These are phyloP conservation scores for Barbarea vulgaris DNA, from an alignment of 345 rosid genomes.

Conservation along the genomic window DNA sequence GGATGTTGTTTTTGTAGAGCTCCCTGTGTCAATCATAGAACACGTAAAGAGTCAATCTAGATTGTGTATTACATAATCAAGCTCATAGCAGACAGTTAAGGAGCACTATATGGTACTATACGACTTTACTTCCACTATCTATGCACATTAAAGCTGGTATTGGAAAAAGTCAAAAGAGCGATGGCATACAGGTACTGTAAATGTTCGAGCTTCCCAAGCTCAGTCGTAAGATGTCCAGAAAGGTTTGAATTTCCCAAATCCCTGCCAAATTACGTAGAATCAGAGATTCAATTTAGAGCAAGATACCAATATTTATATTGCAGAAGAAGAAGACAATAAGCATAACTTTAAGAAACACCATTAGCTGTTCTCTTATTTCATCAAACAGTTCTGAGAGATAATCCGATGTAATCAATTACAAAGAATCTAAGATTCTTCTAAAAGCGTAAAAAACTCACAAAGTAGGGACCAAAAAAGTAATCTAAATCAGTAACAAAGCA, in stretches of 20 bases:
- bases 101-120: background rate
- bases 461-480: conserved; percentile 27
- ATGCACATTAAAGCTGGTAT: background rate
- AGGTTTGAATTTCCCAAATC: conserved; percentile 93
- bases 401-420: conserved; percentile 1
- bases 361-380: background rate
- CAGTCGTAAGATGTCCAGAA: conserved; percentile 85
- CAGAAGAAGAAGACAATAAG: background rate
- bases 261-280: conserved; percentile 47
- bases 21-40: conserved; percentile 54
- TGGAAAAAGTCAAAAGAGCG: conserved; percentile 13
- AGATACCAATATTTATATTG: background rate
- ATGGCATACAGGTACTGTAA: conserved; percentile 81
- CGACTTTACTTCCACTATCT: conserved; percentile 4
- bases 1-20: conserved; percentile 88
- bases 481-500: conserved; percentile 11
- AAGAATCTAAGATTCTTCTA: conserved; percentile 10
- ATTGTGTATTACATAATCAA: conserved; percentile 6
- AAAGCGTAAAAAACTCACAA: conserved; percentile 21
- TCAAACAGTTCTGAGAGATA: conserved; percentile 21
- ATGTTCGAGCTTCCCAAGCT: conserved; percentile 86
- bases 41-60: conserved; percentile 4
- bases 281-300: conserved; percentile 11
- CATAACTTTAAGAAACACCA: background rate
- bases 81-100: background rate